A percentile compares a stretch with the other conserved stretches of the same genome.
phyloP scores from a whole-genome alignment of 2,329 filamentous ascomycete species.

The Epichloe scottii region DNA sequence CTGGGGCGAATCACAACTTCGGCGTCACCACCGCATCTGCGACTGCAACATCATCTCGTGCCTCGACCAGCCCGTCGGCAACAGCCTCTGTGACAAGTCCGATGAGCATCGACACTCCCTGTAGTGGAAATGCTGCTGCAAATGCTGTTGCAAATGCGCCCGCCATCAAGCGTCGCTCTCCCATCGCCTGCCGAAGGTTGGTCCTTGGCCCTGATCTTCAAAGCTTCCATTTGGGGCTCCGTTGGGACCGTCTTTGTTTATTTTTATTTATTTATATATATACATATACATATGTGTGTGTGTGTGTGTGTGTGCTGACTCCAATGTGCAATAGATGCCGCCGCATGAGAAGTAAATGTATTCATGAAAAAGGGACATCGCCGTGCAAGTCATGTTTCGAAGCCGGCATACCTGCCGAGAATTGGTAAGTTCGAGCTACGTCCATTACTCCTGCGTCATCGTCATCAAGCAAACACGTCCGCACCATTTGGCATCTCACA shows the following conservation, averaged over 20 bases:
- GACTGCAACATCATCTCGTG: not conserved
- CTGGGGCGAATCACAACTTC: slow-evolving; percentile 2
- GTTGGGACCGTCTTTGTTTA: too few species aligned
- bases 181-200: slow-evolving; percentile 41
- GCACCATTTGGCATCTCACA: not conserved
- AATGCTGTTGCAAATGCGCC: slow-evolving; percentile 5
- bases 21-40: not conserved
- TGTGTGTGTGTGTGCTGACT: too few species aligned
- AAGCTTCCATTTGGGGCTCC: too few species aligned
- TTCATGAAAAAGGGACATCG: slow-evolving; percentile 33
- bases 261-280: too few species aligned
- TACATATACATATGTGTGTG: too few species aligned
- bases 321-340: slow-evolving; percentile 30
- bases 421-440: slow-evolving; percentile 31
- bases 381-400: slow-evolving; percentile 40
- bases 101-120: not conserved
- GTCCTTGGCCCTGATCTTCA: slow-evolving; percentile 4
- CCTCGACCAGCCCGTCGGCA: slow-evolving; percentile 1
- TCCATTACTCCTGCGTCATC: not conserved
- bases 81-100: slow-evolving; percentile 1
- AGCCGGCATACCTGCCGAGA: slow-evolving; percentile 32
- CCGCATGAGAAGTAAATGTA: slow-evolving; percentile 43
- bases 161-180: slow-evolving; percentile 34
- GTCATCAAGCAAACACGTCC: too few species aligned
- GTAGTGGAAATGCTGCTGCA: slow-evolving; percentile 1